Conservation (phyloP, 176 grass and related monocot genomes). For the Poa pratensis region DNA sequence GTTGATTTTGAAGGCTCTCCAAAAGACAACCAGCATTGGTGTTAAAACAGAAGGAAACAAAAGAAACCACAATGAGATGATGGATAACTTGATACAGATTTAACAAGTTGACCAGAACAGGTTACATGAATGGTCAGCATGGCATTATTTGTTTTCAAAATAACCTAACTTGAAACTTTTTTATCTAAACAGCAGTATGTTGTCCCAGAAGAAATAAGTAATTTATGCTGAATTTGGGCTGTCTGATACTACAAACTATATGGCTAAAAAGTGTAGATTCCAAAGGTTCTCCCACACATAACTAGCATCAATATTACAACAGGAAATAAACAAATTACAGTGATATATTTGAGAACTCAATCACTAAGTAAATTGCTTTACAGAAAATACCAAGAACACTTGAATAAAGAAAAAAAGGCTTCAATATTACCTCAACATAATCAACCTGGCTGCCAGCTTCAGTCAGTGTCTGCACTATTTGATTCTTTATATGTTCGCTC, state of each 20-base stretch:
- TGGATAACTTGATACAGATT: not conserved
- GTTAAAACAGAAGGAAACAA: not conserved
- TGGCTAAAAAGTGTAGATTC: not conserved
- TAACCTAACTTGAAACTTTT: not conserved
- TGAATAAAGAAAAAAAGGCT: not conserved
- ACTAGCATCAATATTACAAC: not conserved
- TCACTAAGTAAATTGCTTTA: not conserved
- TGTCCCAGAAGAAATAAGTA: not conserved
- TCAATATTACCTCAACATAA: constrained; percentile 76
- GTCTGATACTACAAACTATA: not conserved
- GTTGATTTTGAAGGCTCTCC: not conserved
- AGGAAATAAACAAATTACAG: not conserved
- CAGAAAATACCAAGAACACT: not conserved
- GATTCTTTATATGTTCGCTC: constrained; percentile 63
- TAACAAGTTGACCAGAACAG: not conserved
- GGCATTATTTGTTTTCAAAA: no score
- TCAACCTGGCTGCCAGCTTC: constrained; percentile 76
- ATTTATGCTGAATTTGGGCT: not conserved
- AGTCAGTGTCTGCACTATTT: constrained; percentile 54
- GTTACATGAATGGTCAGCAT: not conserved
- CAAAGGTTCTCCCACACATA: not conserved
- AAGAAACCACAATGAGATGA: not conserved
- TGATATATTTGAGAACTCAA: not conserved
- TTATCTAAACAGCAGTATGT: not conserved
- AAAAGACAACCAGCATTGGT: not conserved